Conservation (phyloP, 768 basidiomycete genomes). For the Serendipita indica region DNA sequence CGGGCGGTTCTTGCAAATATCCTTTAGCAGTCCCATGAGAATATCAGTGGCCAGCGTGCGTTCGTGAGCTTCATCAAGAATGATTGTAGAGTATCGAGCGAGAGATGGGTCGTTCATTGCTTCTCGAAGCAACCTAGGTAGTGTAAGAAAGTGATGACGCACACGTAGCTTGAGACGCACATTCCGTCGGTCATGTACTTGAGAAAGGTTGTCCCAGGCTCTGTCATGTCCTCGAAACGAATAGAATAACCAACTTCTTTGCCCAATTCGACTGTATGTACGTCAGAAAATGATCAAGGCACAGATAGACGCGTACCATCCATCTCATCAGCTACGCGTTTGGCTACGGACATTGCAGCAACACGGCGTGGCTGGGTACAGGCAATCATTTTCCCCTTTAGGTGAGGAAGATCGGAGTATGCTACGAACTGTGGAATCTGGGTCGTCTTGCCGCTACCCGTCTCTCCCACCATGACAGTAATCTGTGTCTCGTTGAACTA, state of each 20-base stretch:
- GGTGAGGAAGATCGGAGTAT: constrained; percentile 84
- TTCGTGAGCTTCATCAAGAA: constrained; percentile 97
- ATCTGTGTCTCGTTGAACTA: constrained; percentile 72
- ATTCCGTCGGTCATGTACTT: constrained; percentile 99
- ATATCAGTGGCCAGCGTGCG: constrained; percentile 96
- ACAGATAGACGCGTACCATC: constrained; percentile 46
- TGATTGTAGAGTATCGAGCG: constrained; percentile 87
- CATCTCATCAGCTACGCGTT: constrained; percentile 98
- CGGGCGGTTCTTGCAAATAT: constrained; percentile 56
- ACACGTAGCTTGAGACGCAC: constrained; percentile 20
- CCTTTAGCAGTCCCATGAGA: constrained; percentile 91
- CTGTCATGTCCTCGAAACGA: constrained; percentile 95
- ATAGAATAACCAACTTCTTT: constrained; percentile 96
- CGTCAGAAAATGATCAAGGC: neutral
- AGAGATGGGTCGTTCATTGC: constrained; percentile 93
- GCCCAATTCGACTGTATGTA: constrained; percentile 62
- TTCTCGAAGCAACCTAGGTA: constrained; percentile 55
- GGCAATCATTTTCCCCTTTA: constrained; percentile 78
- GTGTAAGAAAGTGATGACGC: neutral
- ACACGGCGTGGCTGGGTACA: constrained; percentile 96
- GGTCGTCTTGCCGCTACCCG: constrained; percentile 90
- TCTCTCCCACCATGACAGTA: constrained; percentile 84
- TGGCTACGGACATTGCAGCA: constrained; percentile 95
- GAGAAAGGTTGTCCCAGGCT: constrained; percentile 78
- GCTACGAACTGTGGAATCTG: constrained; percentile 98